A percentile compares a stretch with the other conserved stretches of the same genome.
phyloP scores from a whole-genome alignment of 148 eudicot species.

The Rheum nobile region DNA sequence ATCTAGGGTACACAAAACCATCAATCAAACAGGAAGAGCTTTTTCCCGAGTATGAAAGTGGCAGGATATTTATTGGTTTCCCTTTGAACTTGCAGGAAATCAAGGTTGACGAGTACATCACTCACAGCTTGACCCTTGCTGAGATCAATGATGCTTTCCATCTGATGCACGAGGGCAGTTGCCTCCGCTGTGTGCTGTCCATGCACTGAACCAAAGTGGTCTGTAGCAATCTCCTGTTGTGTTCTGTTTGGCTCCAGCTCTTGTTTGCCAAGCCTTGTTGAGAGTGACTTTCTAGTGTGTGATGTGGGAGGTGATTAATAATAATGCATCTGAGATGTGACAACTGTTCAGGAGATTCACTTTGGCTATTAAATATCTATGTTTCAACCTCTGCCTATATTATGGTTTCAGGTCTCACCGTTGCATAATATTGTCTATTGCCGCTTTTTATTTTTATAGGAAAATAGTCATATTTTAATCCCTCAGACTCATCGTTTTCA shows the following conservation, averaged over 20 bases:
- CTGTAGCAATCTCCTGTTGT: neutral
- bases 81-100: constrained; percentile 53
- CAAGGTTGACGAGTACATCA: constrained; percentile 95
- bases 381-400: neutral
- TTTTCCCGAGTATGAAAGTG: neutral
- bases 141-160: constrained; percentile 91
- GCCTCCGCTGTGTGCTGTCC: constrained; percentile 85
- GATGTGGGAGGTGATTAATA: neutral
- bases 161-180: constrained; percentile 78
- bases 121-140: constrained; percentile 59
- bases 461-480: no score
- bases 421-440: neutral
- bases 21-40: neutral
- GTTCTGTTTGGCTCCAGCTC: neutral
- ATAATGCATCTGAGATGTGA: neutral
- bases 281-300: constrained; percentile 1
- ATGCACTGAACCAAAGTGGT: constrained; percentile 16
- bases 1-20: no score
- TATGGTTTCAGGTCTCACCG: neutral
- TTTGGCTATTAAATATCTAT: neutral
- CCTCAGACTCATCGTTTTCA: neutral
- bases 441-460: no score
- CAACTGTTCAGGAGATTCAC: neutral
- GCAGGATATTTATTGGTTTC: neutral
- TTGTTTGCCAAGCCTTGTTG: neutral